Conservation (phyloP, 257 asterid genomes). For the Scutellaria baicalensis region DNA sequence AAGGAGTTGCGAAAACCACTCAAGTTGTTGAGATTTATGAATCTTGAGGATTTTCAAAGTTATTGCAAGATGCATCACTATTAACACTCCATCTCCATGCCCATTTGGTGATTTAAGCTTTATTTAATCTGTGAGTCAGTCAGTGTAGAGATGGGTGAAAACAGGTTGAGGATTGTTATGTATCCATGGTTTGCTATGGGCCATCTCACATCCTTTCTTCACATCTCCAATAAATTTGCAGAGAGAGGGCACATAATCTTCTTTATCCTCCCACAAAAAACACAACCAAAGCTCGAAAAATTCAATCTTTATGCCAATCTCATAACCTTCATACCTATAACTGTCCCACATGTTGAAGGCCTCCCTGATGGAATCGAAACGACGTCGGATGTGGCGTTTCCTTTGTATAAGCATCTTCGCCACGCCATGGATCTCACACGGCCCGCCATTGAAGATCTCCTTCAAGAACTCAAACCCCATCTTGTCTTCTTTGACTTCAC, state of each 20-base stretch:
- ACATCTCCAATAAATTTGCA: conserved; percentile 42
- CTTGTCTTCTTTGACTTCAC: conserved; percentile 40
- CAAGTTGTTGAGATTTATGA: no score
- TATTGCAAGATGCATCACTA: no score
- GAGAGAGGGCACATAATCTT: conserved; percentile 39
- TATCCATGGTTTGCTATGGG: conserved; percentile 65
- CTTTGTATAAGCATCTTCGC: conserved; percentile 15
- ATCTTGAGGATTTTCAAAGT: no score
- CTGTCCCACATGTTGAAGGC: conserved; percentile 42
- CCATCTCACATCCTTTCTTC: conserved; percentile 39
- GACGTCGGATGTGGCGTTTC: conserved; percentile 33
- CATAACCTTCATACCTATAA: conserved; percentile 28
- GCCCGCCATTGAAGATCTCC: conserved; percentile 23
- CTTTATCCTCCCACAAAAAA: conserved; percentile 28
- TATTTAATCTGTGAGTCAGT: no score
- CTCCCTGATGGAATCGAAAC: conserved; percentile 46
- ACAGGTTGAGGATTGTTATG: conserved; percentile 24
- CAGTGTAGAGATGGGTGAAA: neutral
- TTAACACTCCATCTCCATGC: no score
- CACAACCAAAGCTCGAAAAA: conserved; percentile 6
- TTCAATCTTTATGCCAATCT: conserved; percentile 32
- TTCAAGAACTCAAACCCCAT: conserved; percentile 24
- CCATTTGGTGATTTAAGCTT: no score
- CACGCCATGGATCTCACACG: conserved; percentile 42
- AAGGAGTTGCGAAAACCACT: no score